Conservation (phyloP, 1,284 basidiomycete species). For the Coniferiporia weirii region DNA sequence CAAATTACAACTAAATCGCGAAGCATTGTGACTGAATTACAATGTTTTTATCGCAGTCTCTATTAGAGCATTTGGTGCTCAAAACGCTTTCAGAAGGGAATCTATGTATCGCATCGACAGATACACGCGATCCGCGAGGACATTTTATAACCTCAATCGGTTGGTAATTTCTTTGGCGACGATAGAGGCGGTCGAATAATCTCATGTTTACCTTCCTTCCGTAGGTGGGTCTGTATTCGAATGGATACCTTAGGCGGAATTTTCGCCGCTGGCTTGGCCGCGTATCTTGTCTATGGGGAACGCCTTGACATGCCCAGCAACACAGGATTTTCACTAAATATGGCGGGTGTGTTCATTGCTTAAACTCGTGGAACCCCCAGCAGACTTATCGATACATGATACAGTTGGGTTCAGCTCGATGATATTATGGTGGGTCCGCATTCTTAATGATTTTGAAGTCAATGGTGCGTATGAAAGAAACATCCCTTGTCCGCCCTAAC, state of each 20-base stretch:
- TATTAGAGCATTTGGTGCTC: constrained; percentile 55
- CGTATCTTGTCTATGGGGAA: constrained; percentile 25
- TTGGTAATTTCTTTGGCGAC: constrained; percentile 18
- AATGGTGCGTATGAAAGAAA: constrained; percentile 33
- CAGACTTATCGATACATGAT: background rate
- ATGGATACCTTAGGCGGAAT: constrained; percentile 47
- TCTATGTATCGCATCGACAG: constrained; percentile 42
- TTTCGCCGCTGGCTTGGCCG: constrained; percentile 45
- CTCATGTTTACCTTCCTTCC: constrained; percentile 25
- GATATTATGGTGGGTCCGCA: constrained; percentile 50
- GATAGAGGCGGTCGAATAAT: constrained; percentile 1
- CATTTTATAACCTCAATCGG: constrained; percentile 53
- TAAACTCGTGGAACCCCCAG: background rate
- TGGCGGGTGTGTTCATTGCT: constrained; percentile 34
- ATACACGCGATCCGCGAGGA: constrained; percentile 41
- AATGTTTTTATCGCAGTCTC: constrained; percentile 38
- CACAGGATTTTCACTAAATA: constrained; percentile 50
- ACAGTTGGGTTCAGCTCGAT: constrained; percentile 48
- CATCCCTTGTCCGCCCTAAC: background rate
- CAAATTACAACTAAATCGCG: background rate
- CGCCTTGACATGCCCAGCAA: constrained; percentile 36
- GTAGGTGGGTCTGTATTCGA: constrained; percentile 51
- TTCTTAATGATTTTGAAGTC: constrained; percentile 56
- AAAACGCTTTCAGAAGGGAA: constrained; percentile 42
- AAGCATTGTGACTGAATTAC: no score